A percentile compares a stretch with the other conserved stretches of the same genome.
phyloP scores from a whole-genome alignment of 2,329 filamentous ascomycete genomes.

The Fusarium mundagurra region DNA sequence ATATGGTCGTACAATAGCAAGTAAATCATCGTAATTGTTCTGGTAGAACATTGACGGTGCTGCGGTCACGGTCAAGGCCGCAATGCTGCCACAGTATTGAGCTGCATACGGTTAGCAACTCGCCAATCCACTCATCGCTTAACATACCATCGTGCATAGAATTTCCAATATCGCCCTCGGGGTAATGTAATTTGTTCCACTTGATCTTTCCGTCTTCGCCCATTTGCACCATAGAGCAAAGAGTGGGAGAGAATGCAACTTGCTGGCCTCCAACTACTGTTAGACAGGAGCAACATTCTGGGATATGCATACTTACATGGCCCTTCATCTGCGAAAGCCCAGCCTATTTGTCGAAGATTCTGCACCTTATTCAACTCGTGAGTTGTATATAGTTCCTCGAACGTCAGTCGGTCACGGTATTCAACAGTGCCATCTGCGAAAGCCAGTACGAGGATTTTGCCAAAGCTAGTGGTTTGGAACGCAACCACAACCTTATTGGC shows the following conservation, averaged over 20 bases:
- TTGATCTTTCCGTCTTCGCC: slow-evolving; percentile 67
- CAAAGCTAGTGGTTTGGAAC: slow-evolving; percentile 74
- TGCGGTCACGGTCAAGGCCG: slow-evolving; percentile 66
- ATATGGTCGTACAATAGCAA: slow-evolving; percentile 71
- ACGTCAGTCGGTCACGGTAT: slow-evolving; percentile 79
- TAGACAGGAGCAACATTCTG: not conserved
- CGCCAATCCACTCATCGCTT: too few species aligned
- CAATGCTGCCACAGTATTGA: slow-evolving; percentile 67
- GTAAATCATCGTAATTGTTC: slow-evolving; percentile 74
- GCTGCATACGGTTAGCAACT: slow-evolving; percentile 49
- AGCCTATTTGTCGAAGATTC: slow-evolving; percentile 80
- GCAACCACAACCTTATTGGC: slow-evolving; percentile 77
- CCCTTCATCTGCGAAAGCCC: slow-evolving; percentile 72
- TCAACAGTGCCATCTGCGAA: slow-evolving; percentile 85
- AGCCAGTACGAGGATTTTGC: slow-evolving; percentile 75
- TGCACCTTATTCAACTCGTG: slow-evolving; percentile 72
- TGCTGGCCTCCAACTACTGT: slow-evolving; percentile 59
- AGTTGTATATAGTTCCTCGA: slow-evolving; percentile 74
- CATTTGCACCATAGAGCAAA: slow-evolving; percentile 67
- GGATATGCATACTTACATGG: slow-evolving; percentile 62
- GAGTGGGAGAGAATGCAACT: slow-evolving; percentile 69
- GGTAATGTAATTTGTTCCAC: slow-evolving; percentile 67
- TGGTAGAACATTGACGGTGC: slow-evolving; percentile 57
- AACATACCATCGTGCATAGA: slow-evolving; percentile 59
- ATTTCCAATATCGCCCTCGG: slow-evolving; percentile 58